Evolutionary conservation across 1,139 yeast species (phyloP).

Genomic region (Nematodospora anomalae): DNA sequence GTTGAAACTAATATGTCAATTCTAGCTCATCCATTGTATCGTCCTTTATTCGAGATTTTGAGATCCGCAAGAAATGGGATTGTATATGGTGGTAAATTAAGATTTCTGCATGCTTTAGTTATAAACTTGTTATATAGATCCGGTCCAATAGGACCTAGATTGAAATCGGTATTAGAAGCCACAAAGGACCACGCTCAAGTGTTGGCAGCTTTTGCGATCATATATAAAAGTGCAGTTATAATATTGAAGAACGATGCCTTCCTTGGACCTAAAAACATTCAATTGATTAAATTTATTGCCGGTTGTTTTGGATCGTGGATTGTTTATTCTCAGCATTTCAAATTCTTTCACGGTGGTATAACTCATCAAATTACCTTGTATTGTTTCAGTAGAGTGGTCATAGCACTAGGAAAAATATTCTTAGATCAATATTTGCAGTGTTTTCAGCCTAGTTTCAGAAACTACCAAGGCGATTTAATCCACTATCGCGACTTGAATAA

Average conservation of each 20-base stretch:
- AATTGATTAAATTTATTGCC: slow-evolving; percentile 51
- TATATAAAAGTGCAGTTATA: slow-evolving; percentile 49
- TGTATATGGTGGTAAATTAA: slow-evolving; percentile 70
- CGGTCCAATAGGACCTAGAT: slow-evolving; percentile 47
- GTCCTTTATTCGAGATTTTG: slow-evolving; percentile 42
- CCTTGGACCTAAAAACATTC: slow-evolving; percentile 32
- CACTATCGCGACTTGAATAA: slow-evolving; percentile 30
- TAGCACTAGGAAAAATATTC: slow-evolving; percentile 52
- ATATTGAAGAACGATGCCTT: slow-evolving; percentile 34
- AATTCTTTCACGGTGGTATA: slow-evolving; percentile 49
- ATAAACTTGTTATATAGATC: slow-evolving; percentile 57
- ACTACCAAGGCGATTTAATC: slow-evolving; percentile 23
- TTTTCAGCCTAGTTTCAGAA: slow-evolving; percentile 34
- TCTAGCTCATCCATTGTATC: slow-evolving; percentile 28
- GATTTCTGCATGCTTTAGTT: slow-evolving; percentile 74
- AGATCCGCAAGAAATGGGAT: slow-evolving; percentile 52
- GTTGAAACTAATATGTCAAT: slow-evolving; percentile 22
- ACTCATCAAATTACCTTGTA: slow-evolving; percentile 62
- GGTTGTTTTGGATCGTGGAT: slow-evolving; percentile 66
- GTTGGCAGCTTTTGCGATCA: slow-evolving; percentile 63
- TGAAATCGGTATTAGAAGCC: slow-evolving; percentile 52
- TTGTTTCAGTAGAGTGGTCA: slow-evolving; percentile 57
- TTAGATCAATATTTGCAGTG: slow-evolving; percentile 40
- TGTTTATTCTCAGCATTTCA: slow-evolving; percentile 61
- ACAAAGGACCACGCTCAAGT: slow-evolving; percentile 68